These are phyloP conservation scores for Umbelopsis sp. DNA, from an alignment of 192 early-diverging fungal species.

Conservation along the genomic window DNA sequence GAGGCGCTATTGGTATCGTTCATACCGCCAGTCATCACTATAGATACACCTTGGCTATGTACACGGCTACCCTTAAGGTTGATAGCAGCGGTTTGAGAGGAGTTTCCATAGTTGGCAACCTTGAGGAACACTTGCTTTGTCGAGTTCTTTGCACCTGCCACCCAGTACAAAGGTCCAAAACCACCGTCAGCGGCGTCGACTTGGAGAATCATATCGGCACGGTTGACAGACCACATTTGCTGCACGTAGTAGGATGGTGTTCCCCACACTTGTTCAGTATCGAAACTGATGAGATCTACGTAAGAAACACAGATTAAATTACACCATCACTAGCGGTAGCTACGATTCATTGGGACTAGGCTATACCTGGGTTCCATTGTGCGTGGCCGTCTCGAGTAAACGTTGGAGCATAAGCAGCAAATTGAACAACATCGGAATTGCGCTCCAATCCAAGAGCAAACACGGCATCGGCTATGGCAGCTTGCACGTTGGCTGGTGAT, in stretches of 20 bases:
- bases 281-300: conserved; percentile 28
- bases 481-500: conserved; percentile 28
- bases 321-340: too few relatives aligned
- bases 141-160: conserved; percentile 25
- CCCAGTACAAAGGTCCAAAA: conserved; percentile 36
- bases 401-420: conserved; percentile 31
- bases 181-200: conserved; percentile 19
- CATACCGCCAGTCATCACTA: background rate
- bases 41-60: conserved; percentile 20
- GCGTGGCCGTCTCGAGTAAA: conserved; percentile 24
- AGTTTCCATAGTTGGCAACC: conserved; percentile 30
- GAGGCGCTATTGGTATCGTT: conserved; percentile 14
- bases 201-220: conserved; percentile 25
- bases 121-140: conserved; percentile 29
- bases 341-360: background rate
- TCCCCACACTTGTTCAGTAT: conserved; percentile 20
- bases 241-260: conserved; percentile 28
- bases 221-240: conserved; percentile 24
- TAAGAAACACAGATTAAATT: background rate
- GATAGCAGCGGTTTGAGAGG: conserved; percentile 17
- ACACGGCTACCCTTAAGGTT: conserved; percentile 17
- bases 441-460: conserved; percentile 28
- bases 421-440: conserved; percentile 27
- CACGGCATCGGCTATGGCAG: conserved; percentile 27
- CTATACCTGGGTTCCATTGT: conserved; percentile 32